These are phyloP conservation scores for Neurospora sp. DNA, from an alignment of 495 filamentous ascomycete species.

Conservation along the genomic window DNA sequence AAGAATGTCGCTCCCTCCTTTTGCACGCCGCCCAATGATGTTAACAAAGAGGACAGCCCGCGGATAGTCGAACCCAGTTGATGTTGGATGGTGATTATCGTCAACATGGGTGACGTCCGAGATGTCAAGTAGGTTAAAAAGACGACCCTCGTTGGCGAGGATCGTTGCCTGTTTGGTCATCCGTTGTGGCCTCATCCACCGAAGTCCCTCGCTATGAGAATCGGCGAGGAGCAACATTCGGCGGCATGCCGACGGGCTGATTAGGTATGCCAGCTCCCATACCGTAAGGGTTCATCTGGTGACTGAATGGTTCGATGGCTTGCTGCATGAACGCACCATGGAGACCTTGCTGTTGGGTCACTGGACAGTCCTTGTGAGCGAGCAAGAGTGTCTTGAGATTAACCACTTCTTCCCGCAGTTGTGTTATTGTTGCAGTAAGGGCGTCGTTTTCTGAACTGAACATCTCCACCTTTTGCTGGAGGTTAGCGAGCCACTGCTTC, in stretches of 20 bases:
- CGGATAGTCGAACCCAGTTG: background rate
- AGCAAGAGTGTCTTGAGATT: conserved; percentile 88
- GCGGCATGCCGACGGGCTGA: conserved; percentile 41
- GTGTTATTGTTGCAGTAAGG: conserved; percentile 69
- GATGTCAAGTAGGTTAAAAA: background rate
- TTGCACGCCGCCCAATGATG: background rate
- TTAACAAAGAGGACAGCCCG: background rate
- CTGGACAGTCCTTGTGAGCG: conserved; percentile 94
- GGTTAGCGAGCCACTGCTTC: conserved; percentile 96
- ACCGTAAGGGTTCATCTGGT: conserved; percentile 62
- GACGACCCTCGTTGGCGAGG: background rate
- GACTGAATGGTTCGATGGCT: conserved; percentile 38
- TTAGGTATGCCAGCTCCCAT: conserved; percentile 46
- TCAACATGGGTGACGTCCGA: background rate
- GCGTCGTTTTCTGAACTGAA: conserved; percentile 86
- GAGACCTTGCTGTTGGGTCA: conserved; percentile 79
- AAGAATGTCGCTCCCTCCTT: background rate
- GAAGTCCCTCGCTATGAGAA: conserved; percentile 30
- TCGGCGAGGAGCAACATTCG: conserved; percentile 23
- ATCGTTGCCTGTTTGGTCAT: background rate
- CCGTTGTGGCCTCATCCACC: background rate
- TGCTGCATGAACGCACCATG: conserved; percentile 56
- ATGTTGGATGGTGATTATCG: background rate
- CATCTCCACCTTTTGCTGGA: conserved; percentile 89
- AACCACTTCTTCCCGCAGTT: conserved; percentile 86